Conservation (phyloP, 2,329 filamentous ascomycete genomes). For the Fusarium praegraminearum region DNA sequence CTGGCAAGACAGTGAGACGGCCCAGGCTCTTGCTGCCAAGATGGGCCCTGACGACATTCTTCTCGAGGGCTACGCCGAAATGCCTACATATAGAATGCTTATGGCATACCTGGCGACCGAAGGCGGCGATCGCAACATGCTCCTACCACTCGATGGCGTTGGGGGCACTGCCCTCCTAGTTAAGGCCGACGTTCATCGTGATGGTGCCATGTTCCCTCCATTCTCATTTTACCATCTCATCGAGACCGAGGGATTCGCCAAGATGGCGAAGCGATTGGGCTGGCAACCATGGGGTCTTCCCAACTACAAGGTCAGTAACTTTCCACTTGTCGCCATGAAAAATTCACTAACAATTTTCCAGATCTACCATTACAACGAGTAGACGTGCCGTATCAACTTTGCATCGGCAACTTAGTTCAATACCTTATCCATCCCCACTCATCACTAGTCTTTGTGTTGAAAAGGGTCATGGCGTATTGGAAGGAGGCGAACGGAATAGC, state of each 20-base stretch:
- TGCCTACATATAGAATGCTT: conserved; percentile 89
- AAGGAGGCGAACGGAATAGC: conserved; percentile 2
- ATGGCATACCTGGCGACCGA: conserved; percentile 85
- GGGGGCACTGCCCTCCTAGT: conserved; percentile 93
- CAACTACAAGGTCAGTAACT: conserved; percentile 86
- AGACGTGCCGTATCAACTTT: conserved; percentile 48
- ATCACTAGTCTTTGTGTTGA: conserved; percentile 32
- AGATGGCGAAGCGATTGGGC: conserved; percentile 91
- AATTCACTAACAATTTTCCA: conserved; percentile 52
- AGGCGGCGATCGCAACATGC: conserved; percentile 67
- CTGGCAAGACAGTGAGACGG: conserved; percentile 90
- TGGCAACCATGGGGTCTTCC: conserved; percentile 90
- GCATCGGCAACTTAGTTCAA: conserved; percentile 21
- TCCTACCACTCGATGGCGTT: conserved; percentile 88
- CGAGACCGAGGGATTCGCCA: conserved; percentile 97
- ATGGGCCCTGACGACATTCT: conserved; percentile 95
- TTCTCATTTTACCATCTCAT: conserved; percentile 98
- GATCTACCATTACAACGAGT: conserved; percentile 94
- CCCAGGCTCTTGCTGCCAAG: conserved; percentile 77
- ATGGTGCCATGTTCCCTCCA: conserved; percentile 98
- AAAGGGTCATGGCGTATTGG: conserved; percentile 16
- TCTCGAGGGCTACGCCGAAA: conserved; percentile 91
- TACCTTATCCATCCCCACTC: conserved; percentile 12
- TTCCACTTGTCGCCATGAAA: background rate
- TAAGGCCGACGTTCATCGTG: conserved; percentile 95